Conservation (phyloP, 768 basidiomycete species). For the Mycena crocata region DNA sequence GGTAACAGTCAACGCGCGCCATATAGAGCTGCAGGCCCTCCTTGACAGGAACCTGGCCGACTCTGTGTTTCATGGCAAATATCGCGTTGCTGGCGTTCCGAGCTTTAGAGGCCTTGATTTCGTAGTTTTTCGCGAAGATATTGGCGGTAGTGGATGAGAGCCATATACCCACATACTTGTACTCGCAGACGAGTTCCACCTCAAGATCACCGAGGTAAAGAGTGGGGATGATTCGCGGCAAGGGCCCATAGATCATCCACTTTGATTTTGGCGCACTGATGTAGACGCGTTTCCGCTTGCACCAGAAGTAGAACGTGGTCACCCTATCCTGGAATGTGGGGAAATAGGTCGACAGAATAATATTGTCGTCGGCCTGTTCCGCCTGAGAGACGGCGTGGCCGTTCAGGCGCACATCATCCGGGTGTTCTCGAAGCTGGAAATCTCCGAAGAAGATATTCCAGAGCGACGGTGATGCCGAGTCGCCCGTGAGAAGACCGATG, state of each 20-base stretch:
- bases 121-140: slow-evolving; percentile 11
- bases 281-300: slow-evolving; percentile 34
- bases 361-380: too few species aligned
- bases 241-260: slow-evolving; percentile 33
- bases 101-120: slow-evolving; percentile 30
- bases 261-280: slow-evolving; percentile 38
- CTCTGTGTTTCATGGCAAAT: slow-evolving; percentile 28
- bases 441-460: too few species aligned
- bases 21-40: slow-evolving; percentile 36
- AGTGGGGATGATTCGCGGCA: background rate
- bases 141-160: slow-evolving; percentile 8
- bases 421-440: too few species aligned
- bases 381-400: too few species aligned
- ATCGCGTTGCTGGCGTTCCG: too few species aligned
- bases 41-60: slow-evolving; percentile 33
- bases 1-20: too few species aligned
- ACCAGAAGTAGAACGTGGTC: slow-evolving; percentile 30
- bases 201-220: too few species aligned
- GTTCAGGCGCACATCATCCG: too few species aligned
- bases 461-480: too few species aligned
- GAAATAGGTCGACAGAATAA: too few species aligned
- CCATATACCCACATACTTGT: slow-evolving; percentile 32
- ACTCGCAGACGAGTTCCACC: background rate
- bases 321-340: too few species aligned
- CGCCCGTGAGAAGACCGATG: too few species aligned